These are phyloP conservation scores for Mycena maculata DNA, from an alignment of 768 basidiomycete genomes.

Conservation along the genomic window DNA sequence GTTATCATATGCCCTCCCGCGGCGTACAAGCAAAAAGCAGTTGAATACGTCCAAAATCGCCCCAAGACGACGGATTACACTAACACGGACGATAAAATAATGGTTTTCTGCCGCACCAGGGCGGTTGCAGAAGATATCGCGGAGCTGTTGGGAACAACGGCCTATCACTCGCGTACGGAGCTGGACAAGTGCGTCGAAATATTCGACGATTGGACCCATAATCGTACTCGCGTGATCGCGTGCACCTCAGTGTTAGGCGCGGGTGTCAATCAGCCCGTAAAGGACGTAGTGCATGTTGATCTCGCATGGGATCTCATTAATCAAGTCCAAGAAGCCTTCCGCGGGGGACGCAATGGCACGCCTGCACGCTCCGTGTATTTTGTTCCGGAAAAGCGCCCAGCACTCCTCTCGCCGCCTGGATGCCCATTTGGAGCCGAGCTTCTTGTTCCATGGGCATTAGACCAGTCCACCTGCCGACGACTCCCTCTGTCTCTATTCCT, in stretches of 20 bases:
- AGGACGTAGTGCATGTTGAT: conserved; percentile 4
- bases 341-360: background rate
- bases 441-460: background rate
- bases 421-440: background rate
- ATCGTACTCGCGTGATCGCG: background rate
- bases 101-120: conserved; percentile 7
- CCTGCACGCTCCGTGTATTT: background rate
- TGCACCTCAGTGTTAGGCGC: background rate
- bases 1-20: background rate
- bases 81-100: background rate
- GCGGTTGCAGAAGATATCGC: background rate
- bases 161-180: background rate
- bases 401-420: background rate
- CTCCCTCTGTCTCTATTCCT: background rate
- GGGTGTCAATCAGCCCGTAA: background rate
- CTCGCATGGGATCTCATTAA: background rate
- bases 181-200: background rate
- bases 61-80: background rate
- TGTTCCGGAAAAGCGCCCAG: background rate
- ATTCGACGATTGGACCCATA: background rate
- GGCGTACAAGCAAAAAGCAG: background rate
- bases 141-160: background rate
- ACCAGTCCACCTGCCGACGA: background rate
- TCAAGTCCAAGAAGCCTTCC: conserved; percentile 9
- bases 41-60: background rate